Conservation (phyloP, 331 rosid genomes). For the Quercus tomentella region DNA sequence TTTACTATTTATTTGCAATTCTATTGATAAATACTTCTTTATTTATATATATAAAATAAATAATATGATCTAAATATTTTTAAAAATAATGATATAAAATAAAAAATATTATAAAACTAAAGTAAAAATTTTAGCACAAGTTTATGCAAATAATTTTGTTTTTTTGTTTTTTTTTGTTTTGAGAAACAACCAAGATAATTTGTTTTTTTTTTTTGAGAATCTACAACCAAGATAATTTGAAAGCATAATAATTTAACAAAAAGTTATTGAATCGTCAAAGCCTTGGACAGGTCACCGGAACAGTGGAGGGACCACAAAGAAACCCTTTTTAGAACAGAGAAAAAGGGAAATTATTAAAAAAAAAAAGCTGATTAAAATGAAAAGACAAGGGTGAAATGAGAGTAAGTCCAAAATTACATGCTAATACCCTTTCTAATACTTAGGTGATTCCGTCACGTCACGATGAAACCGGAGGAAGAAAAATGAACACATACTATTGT, state of each 20-base stretch:
- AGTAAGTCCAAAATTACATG: not conserved
- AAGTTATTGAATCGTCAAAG: not conserved
- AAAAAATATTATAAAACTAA: not conserved
- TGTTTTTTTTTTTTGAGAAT: no score
- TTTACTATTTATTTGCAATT: no score
- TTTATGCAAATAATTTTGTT: no score
- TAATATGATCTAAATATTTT: no score
- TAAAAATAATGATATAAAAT: no score
- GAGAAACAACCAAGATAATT: no score
- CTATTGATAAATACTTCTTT: no score
- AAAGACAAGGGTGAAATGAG: not conserved
- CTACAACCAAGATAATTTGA: not conserved
- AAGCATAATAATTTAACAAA: not conserved
- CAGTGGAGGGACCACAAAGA: constrained; percentile 2
- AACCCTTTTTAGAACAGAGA: not conserved
- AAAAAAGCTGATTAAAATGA: not conserved
- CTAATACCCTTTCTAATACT: not conserved
- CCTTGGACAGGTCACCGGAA: constrained; percentile 12
- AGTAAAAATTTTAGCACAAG: no score
- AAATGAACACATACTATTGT: not conserved
- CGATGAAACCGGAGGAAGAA: constrained; percentile 20
- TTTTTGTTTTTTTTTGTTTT: no score
- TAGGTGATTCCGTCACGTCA: constrained; percentile 44
- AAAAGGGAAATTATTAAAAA: no score
- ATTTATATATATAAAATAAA: no score